Evolutionary conservation across 352 stramenopile genomes (phyloP).

Genomic region (Phytophthora brassicae): DNA sequence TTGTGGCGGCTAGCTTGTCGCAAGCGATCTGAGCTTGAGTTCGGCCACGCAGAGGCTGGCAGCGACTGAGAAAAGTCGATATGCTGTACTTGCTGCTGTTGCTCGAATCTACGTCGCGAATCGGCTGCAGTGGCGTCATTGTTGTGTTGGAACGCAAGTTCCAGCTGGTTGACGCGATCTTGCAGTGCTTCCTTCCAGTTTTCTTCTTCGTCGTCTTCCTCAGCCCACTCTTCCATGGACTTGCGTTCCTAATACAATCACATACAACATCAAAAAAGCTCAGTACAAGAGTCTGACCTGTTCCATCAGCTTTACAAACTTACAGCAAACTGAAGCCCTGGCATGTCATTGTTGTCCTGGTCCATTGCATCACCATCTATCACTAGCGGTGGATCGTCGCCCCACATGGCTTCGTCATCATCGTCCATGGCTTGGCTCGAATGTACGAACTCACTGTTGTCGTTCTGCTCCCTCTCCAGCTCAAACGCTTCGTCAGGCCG

Average conservation of each 20-base stretch:
- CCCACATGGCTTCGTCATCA: slow-evolving; percentile 55
- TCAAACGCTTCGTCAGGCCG: slow-evolving; percentile 26
- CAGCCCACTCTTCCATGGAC: slow-evolving; percentile 76
- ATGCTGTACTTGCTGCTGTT: slow-evolving; percentile 12
- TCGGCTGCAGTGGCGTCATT: slow-evolving; percentile 23
- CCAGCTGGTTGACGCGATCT: slow-evolving; percentile 73
- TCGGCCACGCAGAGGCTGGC: slow-evolving; percentile 6
- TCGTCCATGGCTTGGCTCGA: slow-evolving; percentile 20
- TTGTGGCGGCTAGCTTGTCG: slow-evolving; percentile 34
- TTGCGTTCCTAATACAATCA: slow-evolving; percentile 35
- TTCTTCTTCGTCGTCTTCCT: slow-evolving; percentile 81
- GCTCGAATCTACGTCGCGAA: slow-evolving; percentile 17
- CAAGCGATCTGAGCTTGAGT: slow-evolving; percentile 6
- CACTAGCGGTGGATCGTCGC: slow-evolving; percentile 40
- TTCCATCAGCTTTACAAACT: slow-evolving; percentile 1
- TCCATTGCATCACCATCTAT: slow-evolving; percentile 11
- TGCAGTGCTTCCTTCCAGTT: slow-evolving; percentile 80
- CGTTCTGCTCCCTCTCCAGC: slow-evolving; percentile 25
- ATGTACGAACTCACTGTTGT: slow-evolving; percentile 5
- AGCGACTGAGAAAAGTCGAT: slow-evolving; percentile 26
- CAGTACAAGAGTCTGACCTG: background rate
- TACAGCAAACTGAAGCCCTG: slow-evolving; percentile 34
- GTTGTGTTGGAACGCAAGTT: slow-evolving; percentile 56
- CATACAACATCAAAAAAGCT: slow-evolving; percentile 7
- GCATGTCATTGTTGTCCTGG: slow-evolving; percentile 21